A percentile compares a stretch with the other conserved stretches of the same genome.
phyloP scores from a whole-genome alignment of 495 filamentous ascomycete species.

The Wilcoxina mikolae region DNA sequence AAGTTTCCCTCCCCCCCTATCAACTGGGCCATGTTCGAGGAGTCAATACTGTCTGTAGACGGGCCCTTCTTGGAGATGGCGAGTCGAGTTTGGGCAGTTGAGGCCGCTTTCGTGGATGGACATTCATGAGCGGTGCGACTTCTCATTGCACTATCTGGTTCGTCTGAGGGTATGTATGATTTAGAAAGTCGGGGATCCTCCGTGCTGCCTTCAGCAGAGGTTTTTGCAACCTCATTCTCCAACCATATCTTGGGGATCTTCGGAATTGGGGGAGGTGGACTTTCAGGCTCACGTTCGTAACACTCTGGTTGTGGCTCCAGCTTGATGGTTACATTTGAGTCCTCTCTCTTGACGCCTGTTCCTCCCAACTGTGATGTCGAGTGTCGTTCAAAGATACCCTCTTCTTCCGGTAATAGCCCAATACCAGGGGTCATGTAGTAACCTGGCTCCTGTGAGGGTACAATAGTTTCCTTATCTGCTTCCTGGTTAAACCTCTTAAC shows the following conservation, averaged over 20 bases:
- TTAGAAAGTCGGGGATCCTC: neutral
- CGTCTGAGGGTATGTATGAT: neutral
- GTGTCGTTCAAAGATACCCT: conserved; percentile 22
- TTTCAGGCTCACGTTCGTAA: neutral
- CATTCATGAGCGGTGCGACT: neutral
- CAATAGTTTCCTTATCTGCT: neutral
- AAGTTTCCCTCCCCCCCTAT: neutral
- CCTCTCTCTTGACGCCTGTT: conserved; percentile 17
- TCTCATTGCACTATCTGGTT: neutral
- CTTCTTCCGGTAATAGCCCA: conserved; percentile 24
- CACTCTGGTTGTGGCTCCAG: conserved; percentile 7
- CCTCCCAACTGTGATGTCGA: conserved; percentile 6
- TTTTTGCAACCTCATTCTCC: neutral
- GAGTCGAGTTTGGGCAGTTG: neutral
- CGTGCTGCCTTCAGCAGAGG: neutral
- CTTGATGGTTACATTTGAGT: neutral
- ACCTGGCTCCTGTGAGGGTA: neutral
- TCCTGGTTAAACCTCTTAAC: conserved; percentile 19
- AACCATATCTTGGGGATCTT: conserved; percentile 6
- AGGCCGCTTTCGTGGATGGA: neutral
- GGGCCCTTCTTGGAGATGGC: neutral
- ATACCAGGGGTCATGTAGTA: conserved; percentile 23
- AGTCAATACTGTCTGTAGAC: neutral
- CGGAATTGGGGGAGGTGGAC: neutral
- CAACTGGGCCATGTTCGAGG: neutral